Conservation (phyloP, 2,329 filamentous ascomycete genomes). For the Pseudogymnoascus pannorum region DNA sequence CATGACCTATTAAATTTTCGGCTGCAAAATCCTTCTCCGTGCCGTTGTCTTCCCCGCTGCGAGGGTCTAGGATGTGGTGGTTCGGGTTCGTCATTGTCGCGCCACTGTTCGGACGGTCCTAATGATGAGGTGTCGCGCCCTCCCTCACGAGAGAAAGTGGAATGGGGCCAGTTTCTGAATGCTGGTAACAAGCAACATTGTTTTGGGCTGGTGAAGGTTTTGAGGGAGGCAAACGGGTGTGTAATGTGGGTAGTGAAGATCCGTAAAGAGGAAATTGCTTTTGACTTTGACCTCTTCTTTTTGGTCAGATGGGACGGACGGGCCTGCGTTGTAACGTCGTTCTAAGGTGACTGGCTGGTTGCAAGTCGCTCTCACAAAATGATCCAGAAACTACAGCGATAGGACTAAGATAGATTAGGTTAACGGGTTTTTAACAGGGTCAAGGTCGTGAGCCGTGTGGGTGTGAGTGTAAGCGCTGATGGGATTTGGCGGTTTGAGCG, state of each 20-base stretch:
- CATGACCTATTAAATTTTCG: background rate
- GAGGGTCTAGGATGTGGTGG: background rate
- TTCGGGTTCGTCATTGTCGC: background rate
- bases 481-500: background rate
- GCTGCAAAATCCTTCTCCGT: background rate
- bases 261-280: slow-evolving; percentile 9
- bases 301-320: background rate
- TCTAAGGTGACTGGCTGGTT: background rate
- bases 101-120: background rate
- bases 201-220: background rate
- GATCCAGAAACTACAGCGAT: background rate
- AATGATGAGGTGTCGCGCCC: background rate
- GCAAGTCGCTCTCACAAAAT: slow-evolving; percentile 3
- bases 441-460: background rate
- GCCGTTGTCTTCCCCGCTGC: background rate
- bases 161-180: background rate
- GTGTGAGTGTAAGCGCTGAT: background rate
- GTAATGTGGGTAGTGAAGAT: background rate
- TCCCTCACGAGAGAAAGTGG: background rate
- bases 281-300: background rate
- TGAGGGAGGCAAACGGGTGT: background rate
- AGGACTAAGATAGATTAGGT: background rate
- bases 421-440: background rate
- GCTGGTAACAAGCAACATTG: slow-evolving; percentile 4
- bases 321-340: background rate